Conservation (phyloP, 2,329 filamentous ascomycete genomes). For the Biscogniauxia marginata region DNA sequence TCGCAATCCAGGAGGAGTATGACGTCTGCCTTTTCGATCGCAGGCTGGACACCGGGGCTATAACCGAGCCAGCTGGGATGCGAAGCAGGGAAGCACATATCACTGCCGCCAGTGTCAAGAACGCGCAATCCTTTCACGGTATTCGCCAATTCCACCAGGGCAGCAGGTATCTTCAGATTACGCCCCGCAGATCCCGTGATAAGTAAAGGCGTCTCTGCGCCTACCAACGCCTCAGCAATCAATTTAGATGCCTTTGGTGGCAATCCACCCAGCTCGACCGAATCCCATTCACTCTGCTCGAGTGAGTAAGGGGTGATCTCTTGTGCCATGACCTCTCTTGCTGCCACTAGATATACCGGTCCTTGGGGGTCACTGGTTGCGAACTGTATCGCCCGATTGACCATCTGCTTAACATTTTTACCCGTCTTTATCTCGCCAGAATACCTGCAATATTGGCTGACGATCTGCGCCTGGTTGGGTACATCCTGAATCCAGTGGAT, state of each 20-base stretch:
- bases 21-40: conserved; percentile 74
- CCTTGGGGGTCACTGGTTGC: conserved; percentile 74
- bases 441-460: conserved; percentile 84
- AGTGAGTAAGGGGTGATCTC: conserved; percentile 73
- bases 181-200: conserved; percentile 71
- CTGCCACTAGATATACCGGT: conserved; percentile 75
- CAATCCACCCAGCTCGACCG: conserved; percentile 64
- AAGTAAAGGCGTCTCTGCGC: conserved; percentile 65
- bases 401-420: conserved; percentile 84
- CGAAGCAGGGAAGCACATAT: conserved; percentile 76
- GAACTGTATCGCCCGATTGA: conserved; percentile 81
- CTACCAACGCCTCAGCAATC: conserved; percentile 62
- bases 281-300: conserved; percentile 67
- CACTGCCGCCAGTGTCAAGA: conserved; percentile 73
- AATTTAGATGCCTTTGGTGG: conserved; percentile 50
- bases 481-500: conserved; percentile 88
- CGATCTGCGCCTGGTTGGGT: conserved; percentile 76
- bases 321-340: conserved; percentile 81
- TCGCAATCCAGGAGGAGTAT: conserved; percentile 87
- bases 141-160: conserved; percentile 66
- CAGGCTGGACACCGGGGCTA: conserved; percentile 70
- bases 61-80: conserved; percentile 69
- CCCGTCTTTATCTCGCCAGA: conserved; percentile 80
- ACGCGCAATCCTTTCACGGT: conserved; percentile 68
- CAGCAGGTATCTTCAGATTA: conserved; percentile 60